Conservation (phyloP, 257 asterid genomes). For the Ballota nigra region DNA sequence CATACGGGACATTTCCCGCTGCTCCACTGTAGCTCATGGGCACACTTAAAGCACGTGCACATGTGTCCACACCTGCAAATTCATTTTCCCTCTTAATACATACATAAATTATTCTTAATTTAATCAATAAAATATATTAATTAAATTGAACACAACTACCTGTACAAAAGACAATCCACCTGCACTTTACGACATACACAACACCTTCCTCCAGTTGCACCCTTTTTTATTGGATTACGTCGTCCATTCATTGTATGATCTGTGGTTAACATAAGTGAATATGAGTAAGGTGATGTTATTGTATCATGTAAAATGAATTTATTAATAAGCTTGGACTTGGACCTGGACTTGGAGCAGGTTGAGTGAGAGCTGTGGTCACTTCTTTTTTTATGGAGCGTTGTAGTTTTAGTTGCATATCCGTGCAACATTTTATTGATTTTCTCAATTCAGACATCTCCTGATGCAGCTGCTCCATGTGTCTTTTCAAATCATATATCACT, state of each 20-base stretch:
- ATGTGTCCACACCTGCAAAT: conserved; percentile 81
- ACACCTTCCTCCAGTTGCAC: conserved; percentile 34
- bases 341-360: conserved; percentile 33
- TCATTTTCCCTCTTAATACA: not conserved
- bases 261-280: conserved; percentile 18
- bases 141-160: conserved; percentile 34
- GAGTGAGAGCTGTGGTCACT: conserved; percentile 36
- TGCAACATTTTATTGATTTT: conserved; percentile 65
- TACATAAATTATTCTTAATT: too few relatives aligned
- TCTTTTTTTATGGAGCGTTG: conserved; percentile 60
- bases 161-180: conserved; percentile 73
- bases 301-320: not conserved
- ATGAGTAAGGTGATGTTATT: not conserved
- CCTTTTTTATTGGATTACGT: conserved; percentile 26
- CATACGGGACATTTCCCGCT: conserved; percentile 80
- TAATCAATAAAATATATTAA: too few relatives aligned
- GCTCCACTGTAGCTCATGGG: conserved; percentile 64
- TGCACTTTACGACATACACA: conserved; percentile 59
- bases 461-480: conserved; percentile 78
- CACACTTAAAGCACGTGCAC: conserved; percentile 87
- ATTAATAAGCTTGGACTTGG: too few relatives aligned
- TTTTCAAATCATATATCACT: conserved; percentile 68
- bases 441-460: conserved; percentile 72
- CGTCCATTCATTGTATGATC: conserved; percentile 41
- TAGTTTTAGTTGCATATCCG: conserved; percentile 58